These are phyloP conservation scores for Aspergillus baeticus DNA, from an alignment of 495 filamentous ascomycete genomes.

Conservation along the genomic window DNA sequence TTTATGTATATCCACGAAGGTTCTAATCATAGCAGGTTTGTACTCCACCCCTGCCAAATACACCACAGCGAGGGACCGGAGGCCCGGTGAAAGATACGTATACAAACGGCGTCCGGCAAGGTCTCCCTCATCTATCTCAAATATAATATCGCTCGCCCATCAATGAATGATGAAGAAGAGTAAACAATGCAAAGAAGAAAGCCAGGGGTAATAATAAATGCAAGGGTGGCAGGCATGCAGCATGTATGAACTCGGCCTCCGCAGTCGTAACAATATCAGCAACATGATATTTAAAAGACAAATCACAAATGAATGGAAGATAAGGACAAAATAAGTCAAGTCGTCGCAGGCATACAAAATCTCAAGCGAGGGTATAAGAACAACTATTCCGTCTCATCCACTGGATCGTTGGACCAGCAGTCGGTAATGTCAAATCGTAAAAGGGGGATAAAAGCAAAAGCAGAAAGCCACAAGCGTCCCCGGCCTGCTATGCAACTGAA, in stretches of 20 bases:
- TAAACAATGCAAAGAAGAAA: conserved; percentile 12
- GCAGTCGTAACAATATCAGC: conserved; percentile 24
- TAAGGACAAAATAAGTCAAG: conserved; percentile 26
- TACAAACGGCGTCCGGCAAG: conserved; percentile 21
- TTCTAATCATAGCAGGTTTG: conserved; percentile 13
- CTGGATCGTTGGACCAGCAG: conserved; percentile 14
- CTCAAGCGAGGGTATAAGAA: conserved; percentile 46
- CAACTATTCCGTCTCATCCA: conserved; percentile 26
- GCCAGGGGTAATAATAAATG: conserved; percentile 1
- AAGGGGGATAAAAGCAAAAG: conserved; percentile 10
- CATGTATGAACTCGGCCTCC: conserved; percentile 17
- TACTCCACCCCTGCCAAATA: conserved; percentile 1
- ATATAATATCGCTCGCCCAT: conserved; percentile 4
- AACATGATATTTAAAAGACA: conserved; percentile 3
- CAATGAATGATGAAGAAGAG: conserved; percentile 9
- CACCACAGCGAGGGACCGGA: background rate
- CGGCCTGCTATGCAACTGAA: conserved; percentile 43
- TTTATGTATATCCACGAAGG: conserved; percentile 5
- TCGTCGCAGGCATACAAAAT: conserved; percentile 38
- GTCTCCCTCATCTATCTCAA: background rate
- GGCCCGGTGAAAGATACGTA: conserved; percentile 23
- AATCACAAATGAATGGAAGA: conserved; percentile 7
- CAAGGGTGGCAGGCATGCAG: conserved; percentile 18
- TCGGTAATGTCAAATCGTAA: conserved; percentile 29
- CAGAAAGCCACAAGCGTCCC: conserved; percentile 30